Conservation (phyloP, 1,284 basidiomycete species). For the Cyathus pygmaeus region DNA sequence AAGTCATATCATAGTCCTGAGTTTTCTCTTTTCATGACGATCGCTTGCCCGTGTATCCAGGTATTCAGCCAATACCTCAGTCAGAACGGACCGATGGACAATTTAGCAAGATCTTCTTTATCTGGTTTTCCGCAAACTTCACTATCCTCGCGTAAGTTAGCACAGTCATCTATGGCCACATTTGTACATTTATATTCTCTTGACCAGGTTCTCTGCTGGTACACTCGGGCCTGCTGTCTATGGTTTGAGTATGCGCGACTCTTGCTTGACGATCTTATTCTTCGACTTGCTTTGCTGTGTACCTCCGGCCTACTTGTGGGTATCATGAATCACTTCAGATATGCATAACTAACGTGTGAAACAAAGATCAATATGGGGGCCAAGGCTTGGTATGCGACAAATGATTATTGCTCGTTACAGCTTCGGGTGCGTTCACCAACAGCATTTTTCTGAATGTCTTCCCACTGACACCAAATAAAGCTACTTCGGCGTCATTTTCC, state of each 20-base stretch:
- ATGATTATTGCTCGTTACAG: slow-evolving; percentile 81
- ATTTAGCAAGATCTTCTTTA: slow-evolving; percentile 78
- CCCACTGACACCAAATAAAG: slow-evolving; percentile 47
- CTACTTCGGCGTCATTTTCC: slow-evolving; percentile 73
- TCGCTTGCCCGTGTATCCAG: slow-evolving; percentile 19
- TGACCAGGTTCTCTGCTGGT: slow-evolving; percentile 76
- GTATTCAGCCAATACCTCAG: slow-evolving; percentile 45
- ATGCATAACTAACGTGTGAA: not conserved
- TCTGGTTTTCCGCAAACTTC: slow-evolving; percentile 79
- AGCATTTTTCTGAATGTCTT: not conserved
- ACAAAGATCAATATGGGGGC: slow-evolving; percentile 83
- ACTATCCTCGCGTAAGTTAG: slow-evolving; percentile 75
- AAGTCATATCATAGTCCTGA: not conserved
- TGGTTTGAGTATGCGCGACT: slow-evolving; percentile 74
- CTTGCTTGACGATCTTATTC: slow-evolving; percentile 80
- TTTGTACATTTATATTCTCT: no score
- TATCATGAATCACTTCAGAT: not conserved
- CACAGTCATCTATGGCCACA: no score
- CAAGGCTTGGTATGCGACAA: slow-evolving; percentile 85
- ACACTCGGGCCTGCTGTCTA: slow-evolving; percentile 76
- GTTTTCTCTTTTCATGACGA: no score
- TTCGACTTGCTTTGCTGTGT: slow-evolving; percentile 67
- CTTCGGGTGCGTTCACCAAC: slow-evolving; percentile 70
- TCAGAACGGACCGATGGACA: slow-evolving; percentile 68
- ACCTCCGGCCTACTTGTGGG: slow-evolving; percentile 53